A percentile compares a stretch with the other conserved stretches of the same genome.
Evolutionary conservation across 371 early-diverging fungal species (phyloP).

Genomic region (Mucor irregularis): DNA sequence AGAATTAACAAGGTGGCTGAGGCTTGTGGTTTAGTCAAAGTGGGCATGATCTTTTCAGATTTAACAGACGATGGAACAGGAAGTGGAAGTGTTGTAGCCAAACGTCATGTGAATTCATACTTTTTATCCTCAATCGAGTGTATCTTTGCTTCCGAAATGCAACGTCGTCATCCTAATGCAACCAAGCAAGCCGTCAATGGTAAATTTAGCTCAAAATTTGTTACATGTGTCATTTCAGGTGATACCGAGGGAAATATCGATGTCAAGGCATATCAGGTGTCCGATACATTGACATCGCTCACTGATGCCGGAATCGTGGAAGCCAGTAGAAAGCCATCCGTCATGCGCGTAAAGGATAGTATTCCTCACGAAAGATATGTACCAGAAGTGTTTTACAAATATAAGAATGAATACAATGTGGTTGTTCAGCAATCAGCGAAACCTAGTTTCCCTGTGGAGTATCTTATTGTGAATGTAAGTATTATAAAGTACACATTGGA

Average conservation of each 20-base stretch:
- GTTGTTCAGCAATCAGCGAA: slow-evolving; percentile 84
- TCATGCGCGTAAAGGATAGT: slow-evolving; percentile 86
- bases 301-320: slow-evolving; percentile 91
- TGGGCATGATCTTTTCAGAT: slow-evolving; percentile 98
- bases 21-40: slow-evolving; percentile 74
- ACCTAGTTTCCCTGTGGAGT: slow-evolving; percentile 96
- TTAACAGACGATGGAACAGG: slow-evolving; percentile 86
- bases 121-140: slow-evolving; percentile 95
- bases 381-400: slow-evolving; percentile 95
- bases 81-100: slow-evolving; percentile 81
- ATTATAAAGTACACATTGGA: background rate
- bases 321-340: slow-evolving; percentile 84
- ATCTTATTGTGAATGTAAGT: slow-evolving; percentile 90
- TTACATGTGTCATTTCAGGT: slow-evolving; percentile 91
- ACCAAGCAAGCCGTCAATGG: slow-evolving; percentile 76
- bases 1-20: slow-evolving; percentile 70
- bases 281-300: slow-evolving; percentile 90
- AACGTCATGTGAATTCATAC: slow-evolving; percentile 90
- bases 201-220: slow-evolving; percentile 89
- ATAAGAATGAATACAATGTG: slow-evolving; percentile 91
- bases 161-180: slow-evolving; percentile 74
- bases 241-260: slow-evolving; percentile 84
- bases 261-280: slow-evolving; percentile 90
- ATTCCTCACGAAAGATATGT: slow-evolving; percentile 80
- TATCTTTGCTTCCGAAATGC: slow-evolving; percentile 89